phyloP scores from a whole-genome alignment of 352 stramenopile species.

The Pythium monospermum region DNA sequence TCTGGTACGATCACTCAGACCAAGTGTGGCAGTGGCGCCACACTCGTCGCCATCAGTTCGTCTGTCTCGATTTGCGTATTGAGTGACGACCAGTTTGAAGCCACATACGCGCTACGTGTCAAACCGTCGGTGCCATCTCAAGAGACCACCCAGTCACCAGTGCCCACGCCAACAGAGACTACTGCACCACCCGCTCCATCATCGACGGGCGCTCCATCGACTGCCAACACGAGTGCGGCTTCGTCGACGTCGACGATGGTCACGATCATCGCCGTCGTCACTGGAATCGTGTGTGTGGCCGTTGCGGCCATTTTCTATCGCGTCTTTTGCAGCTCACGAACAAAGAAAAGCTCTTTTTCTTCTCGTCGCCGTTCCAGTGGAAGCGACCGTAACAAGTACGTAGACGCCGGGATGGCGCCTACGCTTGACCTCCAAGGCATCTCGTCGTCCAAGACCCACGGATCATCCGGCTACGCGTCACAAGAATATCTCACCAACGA shows the following conservation, averaged over 20 bases:
- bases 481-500: slow-evolving; percentile 21
- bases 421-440: slow-evolving; percentile 3
- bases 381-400: slow-evolving; percentile 6
- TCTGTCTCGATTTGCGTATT: too few relatives aligned
- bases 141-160: neutral
- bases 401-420: neutral
- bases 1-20: too few relatives aligned
- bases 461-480: neutral
- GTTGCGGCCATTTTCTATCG: slow-evolving; percentile 6
- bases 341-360: too few relatives aligned
- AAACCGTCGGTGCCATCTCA: neutral
- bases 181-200: neutral
- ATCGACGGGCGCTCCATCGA: neutral
- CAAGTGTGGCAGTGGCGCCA: too few relatives aligned
- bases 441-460: neutral
- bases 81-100: too few relatives aligned
- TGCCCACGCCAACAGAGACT: neutral
- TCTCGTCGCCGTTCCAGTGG: neutral
- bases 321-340: neutral
- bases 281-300: neutral
- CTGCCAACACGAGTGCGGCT: neutral
- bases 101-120: too few relatives aligned
- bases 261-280: slow-evolving; percentile 3
- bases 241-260: slow-evolving; percentile 1
- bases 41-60: too few relatives aligned